Evolutionary conservation across 306 rosid genomes (phyloP).

Genomic region (Hippophae tibetana): DNA sequence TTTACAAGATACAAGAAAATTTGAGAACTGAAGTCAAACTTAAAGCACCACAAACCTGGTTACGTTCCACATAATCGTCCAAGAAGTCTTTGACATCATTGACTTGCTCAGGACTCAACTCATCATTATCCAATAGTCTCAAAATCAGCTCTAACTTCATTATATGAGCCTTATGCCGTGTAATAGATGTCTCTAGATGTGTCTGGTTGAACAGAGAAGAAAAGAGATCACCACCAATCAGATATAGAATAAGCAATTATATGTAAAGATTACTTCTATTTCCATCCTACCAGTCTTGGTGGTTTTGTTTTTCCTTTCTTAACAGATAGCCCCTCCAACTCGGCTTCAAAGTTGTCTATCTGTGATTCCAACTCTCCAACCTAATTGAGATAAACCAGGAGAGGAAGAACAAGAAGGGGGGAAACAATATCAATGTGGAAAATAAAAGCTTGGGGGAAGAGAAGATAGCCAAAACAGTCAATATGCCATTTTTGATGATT

Average conservation of each 20-base stretch:
- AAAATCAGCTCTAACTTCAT: slow-evolving; percentile 84
- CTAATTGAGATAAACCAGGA: slow-evolving; percentile 13
- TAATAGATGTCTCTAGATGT: slow-evolving; percentile 82
- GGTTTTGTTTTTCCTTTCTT: slow-evolving; percentile 89
- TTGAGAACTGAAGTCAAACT: slow-evolving; percentile 1
- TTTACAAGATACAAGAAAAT: too few relatives aligned
- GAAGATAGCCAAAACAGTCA: too few relatives aligned
- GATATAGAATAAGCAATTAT: slow-evolving; percentile 18
- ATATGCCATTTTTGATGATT: too few relatives aligned
- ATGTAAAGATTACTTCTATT: slow-evolving; percentile 3
- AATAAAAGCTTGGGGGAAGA: too few relatives aligned
- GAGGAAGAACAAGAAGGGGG: too few relatives aligned
- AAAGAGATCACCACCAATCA: neutral
- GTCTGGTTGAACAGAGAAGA: slow-evolving; percentile 27
- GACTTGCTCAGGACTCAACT: slow-evolving; percentile 89
- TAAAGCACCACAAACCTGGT: slow-evolving; percentile 53
- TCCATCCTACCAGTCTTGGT: slow-evolving; percentile 72
- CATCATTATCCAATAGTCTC: slow-evolving; percentile 92
- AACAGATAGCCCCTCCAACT: slow-evolving; percentile 84
- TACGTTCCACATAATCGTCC: slow-evolving; percentile 94
- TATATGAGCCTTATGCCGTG: slow-evolving; percentile 96
- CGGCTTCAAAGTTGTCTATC: slow-evolving; percentile 94
- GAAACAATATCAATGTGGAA: too few relatives aligned
- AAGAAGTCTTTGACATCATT: slow-evolving; percentile 91
- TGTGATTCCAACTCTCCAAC: slow-evolving; percentile 90